Base-by-base conservation (phyloP, 345 rosid genomes). In the Moringa oleifera region DNA sequence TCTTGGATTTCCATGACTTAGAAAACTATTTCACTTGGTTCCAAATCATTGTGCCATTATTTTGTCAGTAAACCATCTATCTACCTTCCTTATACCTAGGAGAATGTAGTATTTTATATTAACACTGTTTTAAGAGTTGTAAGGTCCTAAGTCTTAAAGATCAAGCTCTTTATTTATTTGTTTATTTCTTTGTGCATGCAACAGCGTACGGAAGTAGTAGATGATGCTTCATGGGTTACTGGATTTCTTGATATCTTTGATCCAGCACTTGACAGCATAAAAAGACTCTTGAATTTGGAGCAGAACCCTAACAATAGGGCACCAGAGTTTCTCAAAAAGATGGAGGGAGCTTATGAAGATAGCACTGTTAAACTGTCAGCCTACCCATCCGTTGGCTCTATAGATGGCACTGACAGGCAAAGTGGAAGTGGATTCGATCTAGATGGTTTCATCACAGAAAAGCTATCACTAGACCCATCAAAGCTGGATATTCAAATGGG, bases 171-270 rank as follows among this genome's bases (percentile, higher is more conserved):
- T 18, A 28, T 20, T 41, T 15, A 51, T 55, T 0, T 10, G 19
- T 53, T 10, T 53, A 20, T 53, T 25, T 16, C 24, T 41, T 41
- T 7, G 2, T 41, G 17, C 17, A 7, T 9, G 47, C 12, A 59
- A 71, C 86, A 94, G 99, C 79, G 92, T 1, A 94, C 83, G 1
- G 99, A 94, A 77, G 84, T 94, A 16, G 96, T 88, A 11, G 99
- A 94, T 31, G 99, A 94, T 79, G 79, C 92, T 18, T 88, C 97
- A 2, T 94, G 97, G 99, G 84, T 88, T 51, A 83, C 71, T 20
- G 99, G 99, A 54, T 80, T 94, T 72, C 58, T 88, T 23, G 95
- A 90, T 59, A 83, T 88, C 60, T 77, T 94, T 47, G 97, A 94
- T 55, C 99, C 97, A 13, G 95, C 99, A 31, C 75, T 94, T n/a